A percentile compares a stretch with the other conserved stretches of the same genome.
Conservation (phyloP, 2,329 filamentous ascomycete species). For the Neocatenulostroma microsporum region DNA sequence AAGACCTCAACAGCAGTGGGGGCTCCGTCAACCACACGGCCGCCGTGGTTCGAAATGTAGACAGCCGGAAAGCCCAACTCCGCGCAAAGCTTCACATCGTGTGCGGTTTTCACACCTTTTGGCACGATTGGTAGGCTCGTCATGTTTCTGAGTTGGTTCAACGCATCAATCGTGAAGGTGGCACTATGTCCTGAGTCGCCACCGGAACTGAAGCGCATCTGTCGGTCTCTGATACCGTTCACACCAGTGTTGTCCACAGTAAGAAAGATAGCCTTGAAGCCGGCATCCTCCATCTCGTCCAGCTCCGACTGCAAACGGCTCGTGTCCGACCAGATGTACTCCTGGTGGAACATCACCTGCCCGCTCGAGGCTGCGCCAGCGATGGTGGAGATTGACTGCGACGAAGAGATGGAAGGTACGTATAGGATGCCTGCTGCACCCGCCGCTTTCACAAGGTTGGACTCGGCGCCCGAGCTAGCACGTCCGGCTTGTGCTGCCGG, state of each 20-base stretch:
- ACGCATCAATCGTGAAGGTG: conserved; percentile 54
- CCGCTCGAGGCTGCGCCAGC: no score
- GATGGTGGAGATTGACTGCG: no score
- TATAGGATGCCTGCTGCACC: no score
- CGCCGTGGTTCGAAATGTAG: conserved; percentile 48
- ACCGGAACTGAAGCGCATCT: conserved; percentile 48
- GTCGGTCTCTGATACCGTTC: conserved; percentile 37
- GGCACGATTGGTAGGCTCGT: conserved; percentile 44
- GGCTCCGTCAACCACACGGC: conserved; percentile 44
- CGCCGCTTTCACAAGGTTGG: conserved; percentile 26
- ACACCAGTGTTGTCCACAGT: conserved; percentile 53
- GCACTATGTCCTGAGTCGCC: conserved; percentile 45
- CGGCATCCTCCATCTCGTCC: no score
- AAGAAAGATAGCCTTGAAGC: conserved; percentile 49
- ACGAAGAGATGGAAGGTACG: no score
- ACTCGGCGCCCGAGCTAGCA: conserved; percentile 29
- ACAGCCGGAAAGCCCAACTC: conserved; percentile 43
- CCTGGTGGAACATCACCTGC: no score
- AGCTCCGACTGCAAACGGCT: conserved; percentile 45
- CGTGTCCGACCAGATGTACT: conserved; percentile 56
- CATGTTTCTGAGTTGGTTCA: conserved; percentile 47
- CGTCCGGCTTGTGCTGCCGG: conserved; percentile 28
- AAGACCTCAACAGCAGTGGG: conserved; percentile 49
- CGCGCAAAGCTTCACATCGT: conserved; percentile 40
- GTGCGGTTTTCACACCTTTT: conserved; percentile 50